These are phyloP conservation scores for Musa troglodytarum DNA, from an alignment of 176 grass and related monocot species.

Conservation along the genomic window DNA sequence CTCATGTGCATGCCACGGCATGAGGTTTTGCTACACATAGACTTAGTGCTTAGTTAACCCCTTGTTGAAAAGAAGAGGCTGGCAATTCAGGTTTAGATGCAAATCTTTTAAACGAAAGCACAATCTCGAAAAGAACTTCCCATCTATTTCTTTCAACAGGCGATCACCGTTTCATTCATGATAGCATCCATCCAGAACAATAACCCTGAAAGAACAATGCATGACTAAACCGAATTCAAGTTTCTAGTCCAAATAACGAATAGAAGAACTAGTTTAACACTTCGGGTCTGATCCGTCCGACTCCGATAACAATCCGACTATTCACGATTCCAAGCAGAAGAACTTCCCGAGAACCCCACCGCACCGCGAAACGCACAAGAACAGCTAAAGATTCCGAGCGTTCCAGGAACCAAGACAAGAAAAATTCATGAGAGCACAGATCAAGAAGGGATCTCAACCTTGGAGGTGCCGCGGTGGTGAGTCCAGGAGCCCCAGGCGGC, in stretches of 20 bases:
- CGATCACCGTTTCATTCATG: too few relatives aligned
- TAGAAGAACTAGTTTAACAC: neutral
- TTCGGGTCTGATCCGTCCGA: neutral
- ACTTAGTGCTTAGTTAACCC: too few relatives aligned
- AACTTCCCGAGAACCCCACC: neutral
- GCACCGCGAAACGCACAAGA: neutral
- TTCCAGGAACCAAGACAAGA: neutral
- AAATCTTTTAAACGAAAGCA: too few relatives aligned
- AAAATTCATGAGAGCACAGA: neutral
- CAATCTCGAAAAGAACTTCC: too few relatives aligned
- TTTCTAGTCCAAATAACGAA: neutral
- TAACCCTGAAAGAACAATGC: neutral
- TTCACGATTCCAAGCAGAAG: neutral
- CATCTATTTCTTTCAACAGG: too few relatives aligned
- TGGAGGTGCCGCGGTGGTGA: conserved; percentile 78
- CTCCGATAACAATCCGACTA: neutral
- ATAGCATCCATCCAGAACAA: neutral
- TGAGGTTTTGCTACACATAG: too few relatives aligned
- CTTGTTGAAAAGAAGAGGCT: too few relatives aligned
- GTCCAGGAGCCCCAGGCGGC: conserved; percentile 90
- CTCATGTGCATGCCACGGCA: too few relatives aligned
- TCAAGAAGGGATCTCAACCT: conserved; percentile 64
- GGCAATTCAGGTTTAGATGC: too few relatives aligned
- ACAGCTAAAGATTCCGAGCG: neutral
- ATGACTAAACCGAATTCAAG: neutral